Conservation (phyloP, 208 protist species). For the Tetramitus jugosus region DNA sequence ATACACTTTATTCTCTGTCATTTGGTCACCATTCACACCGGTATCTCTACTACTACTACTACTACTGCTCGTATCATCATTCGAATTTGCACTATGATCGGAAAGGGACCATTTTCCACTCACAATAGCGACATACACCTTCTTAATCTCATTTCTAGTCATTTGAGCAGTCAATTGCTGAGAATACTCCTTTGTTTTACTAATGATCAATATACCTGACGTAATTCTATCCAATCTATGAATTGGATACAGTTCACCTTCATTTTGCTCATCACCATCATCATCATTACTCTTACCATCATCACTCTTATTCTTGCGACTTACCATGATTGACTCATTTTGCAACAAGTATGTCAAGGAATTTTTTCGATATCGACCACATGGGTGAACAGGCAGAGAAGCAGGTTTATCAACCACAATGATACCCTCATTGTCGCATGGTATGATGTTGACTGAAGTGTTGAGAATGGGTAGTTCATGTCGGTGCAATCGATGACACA, state of each 20-base stretch:
- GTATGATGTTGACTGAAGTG: not conserved
- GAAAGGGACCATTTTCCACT: constrained; percentile 9
- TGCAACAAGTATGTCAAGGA: constrained; percentile 44
- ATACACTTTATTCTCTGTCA: not conserved
- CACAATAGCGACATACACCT: constrained; percentile 1
- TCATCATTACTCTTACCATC: not conserved
- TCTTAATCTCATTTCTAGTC: not conserved
- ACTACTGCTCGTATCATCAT: too few relatives aligned
- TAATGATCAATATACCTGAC: not conserved
- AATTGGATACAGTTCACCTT: not conserved
- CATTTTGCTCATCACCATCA: too few relatives aligned
- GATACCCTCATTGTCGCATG: constrained; percentile 25
- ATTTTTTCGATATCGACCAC: constrained; percentile 51
- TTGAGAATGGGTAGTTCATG: constrained; percentile 6
- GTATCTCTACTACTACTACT: too few relatives aligned
- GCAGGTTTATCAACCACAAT: constrained; percentile 23
- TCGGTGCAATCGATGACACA: not conserved
- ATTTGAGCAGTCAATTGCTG: not conserved
- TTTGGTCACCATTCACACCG: not conserved
- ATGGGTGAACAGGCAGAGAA: constrained; percentile 37
- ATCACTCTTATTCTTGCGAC: not conserved
- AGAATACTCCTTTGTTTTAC: not conserved
- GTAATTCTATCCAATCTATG: constrained; percentile 2
- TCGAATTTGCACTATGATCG: too few relatives aligned
- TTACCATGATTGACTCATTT: not conserved